Base-by-base conservation (phyloP, 768 basidiomycete genomes). In the Mycena leptocephala region DNA sequence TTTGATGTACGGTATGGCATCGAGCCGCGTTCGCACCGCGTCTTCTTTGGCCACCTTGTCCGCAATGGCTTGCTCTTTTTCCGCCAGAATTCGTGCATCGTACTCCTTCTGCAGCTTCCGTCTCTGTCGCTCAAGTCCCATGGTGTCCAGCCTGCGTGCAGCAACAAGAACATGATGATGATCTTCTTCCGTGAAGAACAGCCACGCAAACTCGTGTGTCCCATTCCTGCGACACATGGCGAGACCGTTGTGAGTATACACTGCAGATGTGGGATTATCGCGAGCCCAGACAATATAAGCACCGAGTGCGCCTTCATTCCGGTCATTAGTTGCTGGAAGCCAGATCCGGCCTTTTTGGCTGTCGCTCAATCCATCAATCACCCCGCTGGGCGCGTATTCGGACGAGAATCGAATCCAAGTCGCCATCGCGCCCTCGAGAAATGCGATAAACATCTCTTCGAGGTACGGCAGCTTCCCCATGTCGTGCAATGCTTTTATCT, bases 221-320 rank as follows among this genome's bases (percentile, higher is more conserved):
- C 61, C 13, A 26, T 78, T 78, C 4, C 63, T 48, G 1, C 37
- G 20, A 14, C 37, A 74, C 37, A 46, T 65, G 4, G 63, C 62
- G 16, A 70, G 39, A 3, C 53, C 70, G 24, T 76, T 76, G 75
- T 61, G 58, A 1, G 63, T 64, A 3, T 53, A 30, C 1, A 75
- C 24, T 9, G 72, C 62, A 10, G 65, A 35, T 9, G 48, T 62
- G 0, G 72, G 68, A 33, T 71, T 65, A 5, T 22, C 33, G 3
- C 76, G 63, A 14, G 43, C 51, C 30, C 33, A 66, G 5, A 65
- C 46, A 39, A 51, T 32, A 28, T 41, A 59, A 18, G 65, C 46
- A 5, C 80, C 72, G 4, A 80, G 55, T 2, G 65, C 62, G 5
- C 80, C 76, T 46, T 76, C 78, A 55, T 80, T 79, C 7, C 14